These are phyloP conservation scores for Calonectria pseudoreteaudii DNA, from an alignment of 2,329 filamentous ascomycete species.

Conservation along the genomic window DNA sequence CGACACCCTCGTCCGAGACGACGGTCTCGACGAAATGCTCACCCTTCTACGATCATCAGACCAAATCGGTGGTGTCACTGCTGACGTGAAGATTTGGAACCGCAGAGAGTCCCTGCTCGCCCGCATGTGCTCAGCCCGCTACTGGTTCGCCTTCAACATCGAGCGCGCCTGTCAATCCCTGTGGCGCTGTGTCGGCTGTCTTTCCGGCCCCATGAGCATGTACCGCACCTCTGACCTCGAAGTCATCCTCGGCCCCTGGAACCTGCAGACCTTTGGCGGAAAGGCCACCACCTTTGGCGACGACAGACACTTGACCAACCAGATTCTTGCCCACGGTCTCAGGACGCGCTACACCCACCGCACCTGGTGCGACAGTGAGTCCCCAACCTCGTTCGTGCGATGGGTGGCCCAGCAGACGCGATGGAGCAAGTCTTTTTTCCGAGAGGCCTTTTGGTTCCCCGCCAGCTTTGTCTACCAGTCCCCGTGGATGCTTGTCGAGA, in stretches of 20 bases:
- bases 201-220: constrained; percentile 30
- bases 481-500: constrained; percentile 31
- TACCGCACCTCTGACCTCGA: constrained; percentile 27
- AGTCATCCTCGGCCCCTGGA: constrained; percentile 26
- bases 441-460: constrained; percentile 30
- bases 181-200: constrained; percentile 29
- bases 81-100: constrained; percentile 32
- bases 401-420: constrained; percentile 30
- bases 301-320: constrained; percentile 26
- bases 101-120: constrained; percentile 25
- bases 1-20: constrained; percentile 16
- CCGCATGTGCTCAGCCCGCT: constrained; percentile 24
- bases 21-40: constrained; percentile 28
- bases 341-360: constrained; percentile 28
- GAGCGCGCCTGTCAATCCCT: constrained; percentile 27
- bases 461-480: constrained; percentile 28
- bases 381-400: constrained; percentile 24
- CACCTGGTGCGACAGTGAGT: constrained; percentile 31
- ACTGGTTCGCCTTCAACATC: constrained; percentile 32
- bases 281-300: constrained; percentile 29
- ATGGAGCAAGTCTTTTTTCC: constrained; percentile 32
- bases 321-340: constrained; percentile 25
- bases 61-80: constrained; percentile 25
- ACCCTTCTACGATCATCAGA: constrained; percentile 21
- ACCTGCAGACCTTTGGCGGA: constrained; percentile 28